phyloP scores from a whole-genome alignment of 1,284 basidiomycete species.

The Hortiboletus rubellus region DNA sequence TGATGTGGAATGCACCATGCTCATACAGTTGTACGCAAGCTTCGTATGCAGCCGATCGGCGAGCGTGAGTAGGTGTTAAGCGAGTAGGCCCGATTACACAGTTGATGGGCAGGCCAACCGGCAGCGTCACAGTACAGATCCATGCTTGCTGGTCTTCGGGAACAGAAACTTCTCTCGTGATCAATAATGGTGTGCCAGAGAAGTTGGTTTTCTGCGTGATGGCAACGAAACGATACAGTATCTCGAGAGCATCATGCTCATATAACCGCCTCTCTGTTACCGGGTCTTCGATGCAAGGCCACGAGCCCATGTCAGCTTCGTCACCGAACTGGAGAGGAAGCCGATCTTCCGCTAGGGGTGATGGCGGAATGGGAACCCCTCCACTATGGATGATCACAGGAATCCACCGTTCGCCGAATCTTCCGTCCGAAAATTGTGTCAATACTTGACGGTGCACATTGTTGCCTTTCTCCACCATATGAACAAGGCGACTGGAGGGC shows the following conservation, averaged over 20 bases:
- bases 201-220: constrained; percentile 14
- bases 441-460: constrained; percentile 54
- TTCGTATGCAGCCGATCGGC: constrained; percentile 55
- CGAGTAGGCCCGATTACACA: constrained; percentile 46
- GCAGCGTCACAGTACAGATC: constrained; percentile 53
- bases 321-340: constrained; percentile 49
- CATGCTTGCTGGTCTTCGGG: constrained; percentile 27
- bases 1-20: constrained; percentile 51
- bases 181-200: constrained; percentile 43
- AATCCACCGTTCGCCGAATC: constrained; percentile 44
- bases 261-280: constrained; percentile 58
- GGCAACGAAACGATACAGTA: constrained; percentile 54
- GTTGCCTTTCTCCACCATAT: constrained; percentile 62
- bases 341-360: constrained; percentile 40
- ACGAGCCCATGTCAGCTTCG: constrained; percentile 41
- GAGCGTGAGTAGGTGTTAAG: constrained; percentile 50
- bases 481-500: constrained; percentile 53
- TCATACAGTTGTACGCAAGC: constrained; percentile 54
- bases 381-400: constrained; percentile 41
- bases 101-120: constrained; percentile 41
- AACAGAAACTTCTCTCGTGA: constrained; percentile 21
- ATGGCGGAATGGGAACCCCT: constrained; percentile 48
- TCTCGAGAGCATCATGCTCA: constrained; percentile 50
- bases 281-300: constrained; percentile 45
- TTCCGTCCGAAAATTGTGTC: constrained; percentile 33